These are phyloP conservation scores for Aspergillus tamarii DNA, from an alignment of 2,329 filamentous ascomycete species.

Conservation along the genomic window DNA sequence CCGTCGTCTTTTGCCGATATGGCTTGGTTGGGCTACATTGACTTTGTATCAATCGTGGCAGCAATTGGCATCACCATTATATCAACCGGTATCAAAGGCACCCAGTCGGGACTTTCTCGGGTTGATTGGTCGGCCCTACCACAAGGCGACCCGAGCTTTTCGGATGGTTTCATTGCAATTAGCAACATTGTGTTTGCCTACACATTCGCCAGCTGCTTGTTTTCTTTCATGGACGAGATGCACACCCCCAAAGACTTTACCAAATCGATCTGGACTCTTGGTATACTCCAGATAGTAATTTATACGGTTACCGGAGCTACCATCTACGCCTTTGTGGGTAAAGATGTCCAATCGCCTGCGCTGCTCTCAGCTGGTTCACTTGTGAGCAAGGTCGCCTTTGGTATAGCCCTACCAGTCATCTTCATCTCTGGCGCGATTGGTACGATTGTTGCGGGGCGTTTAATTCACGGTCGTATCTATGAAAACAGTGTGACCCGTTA, in stretches of 20 bases:
- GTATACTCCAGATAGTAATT: slow-evolving; percentile 2
- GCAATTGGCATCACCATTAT: not conserved
- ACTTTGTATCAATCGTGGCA: not conserved
- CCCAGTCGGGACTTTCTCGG: not conserved
- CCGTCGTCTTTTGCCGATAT: not conserved
- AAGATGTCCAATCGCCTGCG: slow-evolving; percentile 29
- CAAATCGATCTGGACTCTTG: slow-evolving; percentile 8
- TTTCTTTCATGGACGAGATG: slow-evolving; percentile 10
- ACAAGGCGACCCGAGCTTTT: slow-evolving; percentile 23
- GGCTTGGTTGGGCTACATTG: not conserved
- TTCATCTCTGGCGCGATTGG: not conserved
- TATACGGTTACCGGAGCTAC: slow-evolving; percentile 12
- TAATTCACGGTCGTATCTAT: not conserved
- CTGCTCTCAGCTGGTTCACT: slow-evolving; percentile 32
- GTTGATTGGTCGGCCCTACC: slow-evolving; percentile 15
- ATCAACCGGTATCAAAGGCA: not conserved
- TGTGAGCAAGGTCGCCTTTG: not conserved
- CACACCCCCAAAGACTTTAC: slow-evolving; percentile 7
- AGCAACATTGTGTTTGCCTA: slow-evolving; percentile 38
- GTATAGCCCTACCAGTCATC: not conserved
- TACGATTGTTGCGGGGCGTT: not conserved
- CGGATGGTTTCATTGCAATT: slow-evolving; percentile 27
- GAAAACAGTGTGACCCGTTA: slow-evolving; percentile 1
- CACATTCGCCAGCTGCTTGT: slow-evolving; percentile 35
- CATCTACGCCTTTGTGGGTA: slow-evolving; percentile 32